Percentiles rank a stretch among this genome's conserved stretches.
Evolutionary conservation across 768 basidiomycete genomes (phyloP).

Genomic region (Hebeloma cylindrosporum): DNA sequence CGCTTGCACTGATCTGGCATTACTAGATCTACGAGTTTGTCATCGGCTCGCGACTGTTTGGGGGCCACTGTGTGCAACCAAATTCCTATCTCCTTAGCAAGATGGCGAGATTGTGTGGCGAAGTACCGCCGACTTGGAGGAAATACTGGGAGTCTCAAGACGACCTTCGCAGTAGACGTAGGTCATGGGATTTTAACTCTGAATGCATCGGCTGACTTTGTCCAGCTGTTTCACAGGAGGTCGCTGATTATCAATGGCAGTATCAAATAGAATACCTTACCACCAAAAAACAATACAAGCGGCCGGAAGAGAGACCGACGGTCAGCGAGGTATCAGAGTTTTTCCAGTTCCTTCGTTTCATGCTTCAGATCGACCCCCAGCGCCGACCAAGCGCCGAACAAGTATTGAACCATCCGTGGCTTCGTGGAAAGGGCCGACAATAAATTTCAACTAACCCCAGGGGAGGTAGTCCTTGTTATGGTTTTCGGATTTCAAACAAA

Average conservation of each 20-base stretch:
- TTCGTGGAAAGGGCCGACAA: too few species aligned
- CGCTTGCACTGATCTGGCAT: neutral
- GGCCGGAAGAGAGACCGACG: neutral
- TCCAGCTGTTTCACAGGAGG: constrained; percentile 9
- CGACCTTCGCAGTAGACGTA: constrained; percentile 2
- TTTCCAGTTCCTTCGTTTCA: constrained; percentile 5
- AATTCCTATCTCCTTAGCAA: constrained; percentile 2
- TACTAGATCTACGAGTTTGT: constrained; percentile 8
- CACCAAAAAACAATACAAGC: too few species aligned
- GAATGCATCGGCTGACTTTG: neutral
- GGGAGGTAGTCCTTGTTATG: too few species aligned
- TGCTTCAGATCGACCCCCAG: too few species aligned
- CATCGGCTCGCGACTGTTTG: constrained; percentile 9
- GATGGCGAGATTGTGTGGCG: constrained; percentile 9
- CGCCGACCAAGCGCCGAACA: constrained; percentile 4
- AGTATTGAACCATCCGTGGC: constrained; percentile 9
- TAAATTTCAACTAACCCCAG: too few species aligned
- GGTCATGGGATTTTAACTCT: neutral
- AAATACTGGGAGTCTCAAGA: constrained; percentile 7
- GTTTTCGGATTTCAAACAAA: too few species aligned
- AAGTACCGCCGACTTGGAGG: constrained; percentile 9
- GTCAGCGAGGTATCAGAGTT: constrained; percentile 5
- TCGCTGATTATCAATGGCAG: constrained; percentile 12
- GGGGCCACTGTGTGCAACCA: constrained; percentile 2
- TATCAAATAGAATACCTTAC: constrained; percentile 3